Conservation (phyloP, 768 basidiomycete species). For the Podaxis carcinomalis region DNA sequence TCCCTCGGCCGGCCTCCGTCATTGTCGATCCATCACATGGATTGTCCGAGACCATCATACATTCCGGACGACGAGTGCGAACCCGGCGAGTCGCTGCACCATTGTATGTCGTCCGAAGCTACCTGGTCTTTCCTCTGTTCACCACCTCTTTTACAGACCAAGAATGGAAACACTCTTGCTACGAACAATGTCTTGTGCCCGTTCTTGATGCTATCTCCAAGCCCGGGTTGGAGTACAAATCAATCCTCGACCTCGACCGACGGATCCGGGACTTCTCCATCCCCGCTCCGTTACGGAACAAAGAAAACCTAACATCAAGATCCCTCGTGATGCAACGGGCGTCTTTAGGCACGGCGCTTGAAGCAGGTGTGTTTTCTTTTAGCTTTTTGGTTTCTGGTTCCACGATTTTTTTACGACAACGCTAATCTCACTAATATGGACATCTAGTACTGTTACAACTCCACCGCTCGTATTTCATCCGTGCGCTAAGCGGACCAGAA, state of each 20-base stretch:
- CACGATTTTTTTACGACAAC: background rate
- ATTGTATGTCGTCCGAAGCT: conserved; percentile 28
- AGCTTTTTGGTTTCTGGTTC: background rate
- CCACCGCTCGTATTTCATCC: conserved; percentile 65
- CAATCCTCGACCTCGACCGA: conserved; percentile 52
- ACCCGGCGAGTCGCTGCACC: conserved; percentile 34
- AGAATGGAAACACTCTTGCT: conserved; percentile 69
- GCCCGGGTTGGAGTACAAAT: conserved; percentile 45
- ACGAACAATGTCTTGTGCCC: conserved; percentile 53
- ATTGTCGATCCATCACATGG: conserved; percentile 55
- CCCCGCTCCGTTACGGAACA: conserved; percentile 43
- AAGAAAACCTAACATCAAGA: conserved; percentile 32
- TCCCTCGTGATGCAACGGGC: conserved; percentile 57
- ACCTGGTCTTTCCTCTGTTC: background rate
- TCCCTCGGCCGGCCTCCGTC: conserved; percentile 69
- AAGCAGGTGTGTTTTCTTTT: conserved; percentile 43
- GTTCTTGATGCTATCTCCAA: conserved; percentile 56
- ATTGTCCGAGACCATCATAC: conserved; percentile 49
- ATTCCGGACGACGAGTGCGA: conserved; percentile 33
- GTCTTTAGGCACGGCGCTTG: conserved; percentile 52
- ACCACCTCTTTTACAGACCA: conserved; percentile 39
- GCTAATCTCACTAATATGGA: conserved; percentile 1
- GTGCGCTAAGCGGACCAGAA: conserved; percentile 54
- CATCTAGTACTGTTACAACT: conserved; percentile 56
- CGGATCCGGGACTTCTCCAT: conserved; percentile 59